These are phyloP conservation scores for Brasilioporus rufonigricans DNA, from an alignment of 768 basidiomycete genomes.

Conservation along the genomic window DNA sequence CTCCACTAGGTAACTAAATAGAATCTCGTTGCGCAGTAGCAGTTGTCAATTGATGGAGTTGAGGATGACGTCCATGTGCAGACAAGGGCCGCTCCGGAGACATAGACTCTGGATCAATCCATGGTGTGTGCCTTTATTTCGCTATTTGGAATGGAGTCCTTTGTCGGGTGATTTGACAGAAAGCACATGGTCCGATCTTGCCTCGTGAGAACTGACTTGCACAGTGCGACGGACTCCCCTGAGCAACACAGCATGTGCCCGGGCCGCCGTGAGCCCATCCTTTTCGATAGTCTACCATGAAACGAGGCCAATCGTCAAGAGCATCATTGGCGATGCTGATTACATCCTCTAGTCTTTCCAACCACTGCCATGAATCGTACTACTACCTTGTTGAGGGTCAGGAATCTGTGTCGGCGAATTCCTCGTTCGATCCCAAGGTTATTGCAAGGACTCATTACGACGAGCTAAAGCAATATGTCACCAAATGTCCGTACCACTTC, in stretches of 20 bases:
- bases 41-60: no score
- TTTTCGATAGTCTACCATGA: conserved; percentile 42
- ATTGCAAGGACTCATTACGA: conserved; percentile 70
- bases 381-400: conserved; percentile 60
- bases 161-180: no score
- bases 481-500: conserved; percentile 50
- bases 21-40: no score
- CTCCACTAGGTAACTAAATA: no score
- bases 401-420: conserved; percentile 43
- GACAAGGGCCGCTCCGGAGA: no score
- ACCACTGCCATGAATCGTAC: conserved; percentile 81
- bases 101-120: no score
- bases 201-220: conserved; percentile 12
- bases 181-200: no score
- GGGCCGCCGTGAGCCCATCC: background rate
- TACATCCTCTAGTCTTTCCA: conserved; percentile 84
- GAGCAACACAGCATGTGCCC: background rate
- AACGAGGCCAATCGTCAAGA: conserved; percentile 47
- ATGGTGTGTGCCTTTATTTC: no score
- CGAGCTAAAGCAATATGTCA: conserved; percentile 71
- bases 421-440: conserved; percentile 56
- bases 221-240: conserved; percentile 4
- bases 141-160: no score
- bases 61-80: no score
- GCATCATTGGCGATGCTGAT: conserved; percentile 80